Base-by-base conservation (phyloP, 495 filamentous ascomycete genomes). In the Neurospora sp. region DNA sequence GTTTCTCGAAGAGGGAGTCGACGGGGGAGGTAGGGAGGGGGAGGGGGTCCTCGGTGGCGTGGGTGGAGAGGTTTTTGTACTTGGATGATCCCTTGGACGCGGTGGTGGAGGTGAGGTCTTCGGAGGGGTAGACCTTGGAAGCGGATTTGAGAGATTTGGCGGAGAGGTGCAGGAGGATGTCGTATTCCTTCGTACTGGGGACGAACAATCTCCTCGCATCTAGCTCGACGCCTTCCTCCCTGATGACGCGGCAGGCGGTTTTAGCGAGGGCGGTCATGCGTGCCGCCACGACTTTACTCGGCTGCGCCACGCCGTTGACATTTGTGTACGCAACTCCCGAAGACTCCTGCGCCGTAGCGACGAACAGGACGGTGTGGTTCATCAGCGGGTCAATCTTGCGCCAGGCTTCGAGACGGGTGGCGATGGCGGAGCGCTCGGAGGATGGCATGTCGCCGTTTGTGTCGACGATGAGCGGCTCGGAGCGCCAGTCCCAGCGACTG, bases 401-500 rank as follows among this genome's bases (percentile, higher is more conserved):
- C 89, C 86, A 96, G 1, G 92, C 92, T 41, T 91, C 86, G 71
- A 98, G 89, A 0, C 90, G 89, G 20, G 90, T 91, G 12, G 84
- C 84, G 73, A 94, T 93, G 3, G 80, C 81, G 40, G 88, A 81
- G 1, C 91, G 86, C 35, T 87, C 89, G 72, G 82, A 83, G 70
- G 79, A 80, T 72, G 85, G 84, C 76, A 90, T 84, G 44, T 85
- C 84, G 70, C 81, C 85, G 70, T 85, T 82, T 8, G 94, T 85
- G 78, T 97, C 92, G 35, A 98, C 83, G 42, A 97, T 86, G 38
- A 97, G 85, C 0, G 96, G 92, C 37, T 93, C 90, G 38, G 86
- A 82, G 27, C 92, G 89, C 96, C 96, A 99, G 76, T 98, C 94
- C 94, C 96, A 99, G 31, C 88, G 86, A 1, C 94, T 87, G 12